phyloP scores from a whole-genome alignment of 176 grass and related monocot species.

The Bonia amplexicaulis region DNA sequence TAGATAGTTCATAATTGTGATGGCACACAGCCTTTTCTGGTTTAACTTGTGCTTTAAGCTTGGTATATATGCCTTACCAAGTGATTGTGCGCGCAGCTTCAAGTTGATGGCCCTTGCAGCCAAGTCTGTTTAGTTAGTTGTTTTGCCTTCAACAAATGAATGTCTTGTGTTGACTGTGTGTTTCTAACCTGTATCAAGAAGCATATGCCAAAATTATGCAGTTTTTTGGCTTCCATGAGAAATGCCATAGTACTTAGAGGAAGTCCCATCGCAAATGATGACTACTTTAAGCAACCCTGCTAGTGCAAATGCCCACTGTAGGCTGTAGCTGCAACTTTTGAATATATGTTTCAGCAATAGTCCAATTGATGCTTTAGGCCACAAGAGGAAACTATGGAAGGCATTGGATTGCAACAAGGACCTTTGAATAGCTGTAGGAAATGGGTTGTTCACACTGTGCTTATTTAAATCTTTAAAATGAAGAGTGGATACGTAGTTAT shows the following conservation, averaged over 20 bases:
- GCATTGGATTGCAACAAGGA: background rate
- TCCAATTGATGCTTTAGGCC: background rate
- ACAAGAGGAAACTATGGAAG: background rate
- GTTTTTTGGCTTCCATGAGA: background rate
- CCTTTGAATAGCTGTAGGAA: background rate
- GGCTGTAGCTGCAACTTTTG: background rate
- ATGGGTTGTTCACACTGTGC: background rate
- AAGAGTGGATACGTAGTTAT: background rate
- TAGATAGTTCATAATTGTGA: background rate
- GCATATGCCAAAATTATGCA: background rate
- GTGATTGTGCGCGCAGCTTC: background rate
- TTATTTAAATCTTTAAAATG: background rate
- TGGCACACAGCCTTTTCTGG: background rate
- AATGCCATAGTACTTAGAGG: background rate
- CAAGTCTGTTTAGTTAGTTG: background rate
- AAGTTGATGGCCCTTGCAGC: background rate
- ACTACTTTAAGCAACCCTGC: background rate
- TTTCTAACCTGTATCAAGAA: background rate
- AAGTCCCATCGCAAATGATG: background rate
- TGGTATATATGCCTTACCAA: background rate
- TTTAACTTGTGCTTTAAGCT: background rate
- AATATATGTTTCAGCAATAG: background rate
- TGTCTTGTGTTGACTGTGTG: background rate
- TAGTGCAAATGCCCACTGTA: background rate
- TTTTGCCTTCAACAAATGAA: background rate